Evolutionary conservation across 2,329 filamentous ascomycete genomes (phyloP).

Genomic region (Exserohilum turcica): DNA sequence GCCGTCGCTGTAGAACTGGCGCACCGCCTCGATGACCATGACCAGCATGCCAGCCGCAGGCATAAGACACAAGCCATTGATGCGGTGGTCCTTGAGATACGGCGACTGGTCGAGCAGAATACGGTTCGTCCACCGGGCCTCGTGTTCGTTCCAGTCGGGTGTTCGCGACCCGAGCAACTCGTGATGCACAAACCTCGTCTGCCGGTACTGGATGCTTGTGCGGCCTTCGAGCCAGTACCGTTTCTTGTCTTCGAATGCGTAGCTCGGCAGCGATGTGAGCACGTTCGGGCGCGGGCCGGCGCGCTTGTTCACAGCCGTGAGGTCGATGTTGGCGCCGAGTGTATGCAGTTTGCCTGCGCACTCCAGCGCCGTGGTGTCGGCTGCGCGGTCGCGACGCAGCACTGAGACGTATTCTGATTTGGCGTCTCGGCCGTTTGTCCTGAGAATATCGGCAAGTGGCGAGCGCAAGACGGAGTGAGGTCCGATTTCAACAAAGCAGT

Average conservation of each 20-base stretch:
- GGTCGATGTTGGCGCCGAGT: slow-evolving; percentile 4
- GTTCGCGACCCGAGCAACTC: slow-evolving; percentile 32
- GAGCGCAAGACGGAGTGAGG: slow-evolving; percentile 22
- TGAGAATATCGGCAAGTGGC: slow-evolving; percentile 16
- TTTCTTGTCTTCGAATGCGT: slow-evolving; percentile 17
- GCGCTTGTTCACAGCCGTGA: slow-evolving; percentile 8
- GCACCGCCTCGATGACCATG: slow-evolving; percentile 13
- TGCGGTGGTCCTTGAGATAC: slow-evolving; percentile 54
- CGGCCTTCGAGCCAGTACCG: slow-evolving; percentile 20
- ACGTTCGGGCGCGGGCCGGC: neutral
- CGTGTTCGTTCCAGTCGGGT: slow-evolving; percentile 17
- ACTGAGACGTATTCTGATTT: slow-evolving; percentile 17
- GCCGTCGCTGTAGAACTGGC: slow-evolving; percentile 9
- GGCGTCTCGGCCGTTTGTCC: neutral
- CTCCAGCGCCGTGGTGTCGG: slow-evolving; percentile 13
- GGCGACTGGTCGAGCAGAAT: slow-evolving; percentile 40
- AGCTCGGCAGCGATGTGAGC: slow-evolving; percentile 14
- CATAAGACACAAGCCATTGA: slow-evolving; percentile 29
- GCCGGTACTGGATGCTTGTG: slow-evolving; percentile 15
- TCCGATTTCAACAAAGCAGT: slow-evolving; percentile 25
- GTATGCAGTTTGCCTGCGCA: slow-evolving; percentile 13
- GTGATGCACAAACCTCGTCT: slow-evolving; percentile 10
- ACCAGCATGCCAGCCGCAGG: slow-evolving; percentile 21
- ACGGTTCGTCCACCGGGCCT: slow-evolving; percentile 30
- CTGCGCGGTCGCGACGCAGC: slow-evolving; percentile 10